Evolutionary conservation across 305 asterid genomes (phyloP).

Genomic region (Solanum hybrid): DNA sequence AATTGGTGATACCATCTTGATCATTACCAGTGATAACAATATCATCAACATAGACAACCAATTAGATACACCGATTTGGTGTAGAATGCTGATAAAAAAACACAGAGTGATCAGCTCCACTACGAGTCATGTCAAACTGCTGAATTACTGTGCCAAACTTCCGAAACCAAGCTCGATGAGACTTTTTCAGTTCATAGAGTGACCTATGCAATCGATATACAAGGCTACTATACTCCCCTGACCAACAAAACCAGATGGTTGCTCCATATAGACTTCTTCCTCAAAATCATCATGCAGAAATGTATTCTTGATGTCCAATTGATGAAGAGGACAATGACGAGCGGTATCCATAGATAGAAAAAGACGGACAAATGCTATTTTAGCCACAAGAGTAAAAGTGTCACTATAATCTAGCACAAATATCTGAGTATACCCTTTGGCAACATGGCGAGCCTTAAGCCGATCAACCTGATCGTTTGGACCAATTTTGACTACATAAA

Average conservation of each 20-base stretch:
- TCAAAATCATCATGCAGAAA: not conserved
- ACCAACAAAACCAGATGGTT: not conserved
- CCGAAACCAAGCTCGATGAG: not conserved
- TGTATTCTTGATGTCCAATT: not conserved
- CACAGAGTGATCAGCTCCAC: not conserved
- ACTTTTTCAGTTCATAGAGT: not conserved
- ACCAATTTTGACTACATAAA: not conserved
- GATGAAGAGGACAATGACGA: not conserved
- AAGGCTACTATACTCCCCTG: not conserved
- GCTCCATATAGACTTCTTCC: not conserved
- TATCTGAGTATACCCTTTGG: not conserved
- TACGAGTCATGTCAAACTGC: not conserved
- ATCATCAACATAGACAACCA: not conserved
- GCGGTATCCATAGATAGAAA: not conserved
- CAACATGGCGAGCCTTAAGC: not conserved
- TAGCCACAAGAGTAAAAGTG: not conserved
- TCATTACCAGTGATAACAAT: not conserved
- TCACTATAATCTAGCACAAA: not conserved
- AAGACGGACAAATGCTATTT: not conserved
- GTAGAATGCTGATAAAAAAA: not conserved
- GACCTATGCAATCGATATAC: not conserved
- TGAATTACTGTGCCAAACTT: too few relatives aligned
- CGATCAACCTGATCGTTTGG: not conserved
- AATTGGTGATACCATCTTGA: not conserved
- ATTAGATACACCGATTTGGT: not conserved